Evolutionary conservation across 345 rosid genomes (phyloP), one percentile per base, ranked within the genome.

Genomic region (Lenwebbia sp.): DNA sequence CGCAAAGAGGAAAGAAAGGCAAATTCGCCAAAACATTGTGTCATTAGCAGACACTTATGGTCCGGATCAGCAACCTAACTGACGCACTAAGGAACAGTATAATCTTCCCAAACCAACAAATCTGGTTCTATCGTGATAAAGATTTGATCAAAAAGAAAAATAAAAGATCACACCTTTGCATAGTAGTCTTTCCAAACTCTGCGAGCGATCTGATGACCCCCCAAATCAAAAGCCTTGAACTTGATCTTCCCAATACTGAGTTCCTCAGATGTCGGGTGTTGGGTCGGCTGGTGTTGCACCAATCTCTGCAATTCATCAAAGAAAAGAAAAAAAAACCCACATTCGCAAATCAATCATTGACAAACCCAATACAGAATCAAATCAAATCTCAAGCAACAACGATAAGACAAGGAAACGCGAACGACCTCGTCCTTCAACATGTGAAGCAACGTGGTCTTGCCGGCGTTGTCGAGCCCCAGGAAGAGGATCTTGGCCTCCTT

Each of bases 371-470:
- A 26, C 23, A 37, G 11, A 56, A 9, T 11, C 30, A 41, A 17
- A 40, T 25, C 52, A 54, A 85, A 85, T 85, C 82, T 52, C 22
- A 17, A 53, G 17, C 57, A 37, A 65, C 60, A 62, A 28, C 62
- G 17, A 84, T 13, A 15, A 51, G 30, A 65, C 44, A 84, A 26
- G 14, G 7, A 21, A 10, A 19, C 12, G 81, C 26, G 49, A 54
- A 25, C 17, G 12, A 84, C 88, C 86, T 87, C 88, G 53, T 87
- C 86, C 82, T 84, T 87, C 84, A 87, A 50, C 88, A 96, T 95
- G 91, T 96, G 98, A 89, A 96, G 98, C 86, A 96, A 92, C n/a
- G 98, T 96, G 58, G 99, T 96, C 89, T 96, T 96, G 54, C 99
- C 99, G 85, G 98, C 95, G 92, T 96, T 95, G 88, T 96, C 99